Base-by-base conservation (phyloP, 495 filamentous ascomycete genomes). In the Trichoderma parareesei region DNA sequence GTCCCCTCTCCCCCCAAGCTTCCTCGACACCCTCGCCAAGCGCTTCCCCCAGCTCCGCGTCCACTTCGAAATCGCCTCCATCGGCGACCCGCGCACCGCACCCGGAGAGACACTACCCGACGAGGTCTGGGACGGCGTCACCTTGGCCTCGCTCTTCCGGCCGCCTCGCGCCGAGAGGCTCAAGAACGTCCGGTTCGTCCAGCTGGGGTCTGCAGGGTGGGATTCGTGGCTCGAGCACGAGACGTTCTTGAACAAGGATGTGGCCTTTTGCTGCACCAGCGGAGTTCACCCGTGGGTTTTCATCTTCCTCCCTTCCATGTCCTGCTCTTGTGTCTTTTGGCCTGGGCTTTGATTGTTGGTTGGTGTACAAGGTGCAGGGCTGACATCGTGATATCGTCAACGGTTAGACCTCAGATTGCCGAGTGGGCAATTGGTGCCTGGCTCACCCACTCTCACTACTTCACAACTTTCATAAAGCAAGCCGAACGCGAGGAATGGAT, bases 171-270 rank as follows among this genome's bases (percentile, higher is more conserved):
- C 72, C 10, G 71, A 75, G 20, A 64, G 75, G 6, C 73, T 72
- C 3, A 78, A 75, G 16, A 83, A 86, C n/a, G 71, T 91, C 20
- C 84, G 87, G 67, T 70, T 90, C 49, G 82, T 93, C 43, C 90
- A 94, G 65, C 78, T 89, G 42, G 80, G 84, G 70, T 85, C 80
- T 49, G 89, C 90, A 4, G 90, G 90, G 1, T 78, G 83, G 13
- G 88, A 93, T 70, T 85, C 84, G 60, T 67, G 90, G 14, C 63
- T 83, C 33, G 67, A 82, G 2, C 72, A 84, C 42, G 53, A 87
- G 87, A 6, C 78, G 9, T 86, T 87, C 68, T 85, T 72, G 20
- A 77, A 85, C 35, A 82, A 84, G 33, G 68, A 84, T 16, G 82
- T 93, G 61, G 75, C 83, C 0, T 77, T 93, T 59, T 86, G 86